Percentiles rank a stretch among this genome's conserved stretches.
These are phyloP conservation scores for Fagus sylvatica DNA, from an alignment of 306 rosid species.

Conservation along the genomic window DNA sequence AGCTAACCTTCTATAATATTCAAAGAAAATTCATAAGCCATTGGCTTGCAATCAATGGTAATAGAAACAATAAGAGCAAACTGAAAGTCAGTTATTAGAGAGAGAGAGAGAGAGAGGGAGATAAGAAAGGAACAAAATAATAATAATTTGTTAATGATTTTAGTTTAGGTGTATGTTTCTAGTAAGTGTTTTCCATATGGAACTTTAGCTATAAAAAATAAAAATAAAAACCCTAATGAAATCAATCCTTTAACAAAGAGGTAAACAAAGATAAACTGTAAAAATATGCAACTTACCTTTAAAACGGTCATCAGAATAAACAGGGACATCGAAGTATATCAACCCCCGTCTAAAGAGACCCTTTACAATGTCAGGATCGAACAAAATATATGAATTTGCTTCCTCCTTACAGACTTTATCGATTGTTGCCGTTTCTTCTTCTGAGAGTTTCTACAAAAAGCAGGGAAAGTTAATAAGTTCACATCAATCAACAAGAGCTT, in stretches of 20 bases:
- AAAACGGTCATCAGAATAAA: constrained; percentile 78
- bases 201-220: constrained; percentile 4
- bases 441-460: constrained; percentile 72
- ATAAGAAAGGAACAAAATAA: background rate
- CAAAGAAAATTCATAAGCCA: background rate
- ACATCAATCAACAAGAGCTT: constrained; percentile 15
- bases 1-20: background rate
- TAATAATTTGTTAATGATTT: constrained; percentile 6
- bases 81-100: background rate
- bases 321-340: constrained; percentile 84
- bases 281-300: constrained; percentile 52
- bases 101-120: background rate
- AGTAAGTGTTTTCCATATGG: constrained; percentile 7
- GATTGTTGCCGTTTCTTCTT: constrained; percentile 78
- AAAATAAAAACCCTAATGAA: background rate
- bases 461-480: constrained; percentile 20
- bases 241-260: background rate
- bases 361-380: constrained; percentile 64
- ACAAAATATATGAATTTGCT: constrained; percentile 68
- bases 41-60: background rate
- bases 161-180: background rate
- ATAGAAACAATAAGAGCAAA: background rate
- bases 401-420: constrained; percentile 91
- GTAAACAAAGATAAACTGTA: constrained; percentile 8
- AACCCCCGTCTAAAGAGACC: constrained; percentile 70